Percentiles rank a stretch among this genome's conserved stretches.
Conservation (phyloP, 192 early-diverging fungal species). For the Geranomyces variabilis region DNA sequence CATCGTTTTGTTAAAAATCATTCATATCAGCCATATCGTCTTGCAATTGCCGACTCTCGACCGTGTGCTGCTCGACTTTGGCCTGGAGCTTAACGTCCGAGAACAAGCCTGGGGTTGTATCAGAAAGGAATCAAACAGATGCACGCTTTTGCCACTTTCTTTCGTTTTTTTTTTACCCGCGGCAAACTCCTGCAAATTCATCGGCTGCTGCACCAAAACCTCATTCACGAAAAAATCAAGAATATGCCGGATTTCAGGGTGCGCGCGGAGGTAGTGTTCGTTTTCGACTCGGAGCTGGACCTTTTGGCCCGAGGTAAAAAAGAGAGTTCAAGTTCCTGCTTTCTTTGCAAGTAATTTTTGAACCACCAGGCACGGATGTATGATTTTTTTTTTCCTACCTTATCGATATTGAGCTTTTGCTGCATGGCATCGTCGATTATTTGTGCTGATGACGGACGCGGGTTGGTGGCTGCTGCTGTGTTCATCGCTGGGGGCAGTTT, state of each 20-base stretch:
- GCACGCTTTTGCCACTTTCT: not conserved
- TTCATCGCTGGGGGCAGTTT: not conserved
- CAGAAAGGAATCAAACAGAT: not conserved
- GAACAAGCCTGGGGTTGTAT: conserved; percentile 30
- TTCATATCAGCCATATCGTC: not conserved
- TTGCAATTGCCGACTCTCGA: conserved; percentile 6
- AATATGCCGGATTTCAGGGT: conserved; percentile 55
- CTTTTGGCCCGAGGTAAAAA: conserved; percentile 11
- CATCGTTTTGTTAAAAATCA: not conserved
- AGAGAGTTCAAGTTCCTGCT: no score
- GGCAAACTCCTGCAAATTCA: conserved; percentile 43
- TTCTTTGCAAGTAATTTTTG: not conserved
- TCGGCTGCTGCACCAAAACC: conserved; percentile 46
- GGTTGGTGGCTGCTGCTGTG: not conserved
- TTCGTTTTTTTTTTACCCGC: conserved; percentile 16
- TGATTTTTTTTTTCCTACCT: no score
- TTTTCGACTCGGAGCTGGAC: conserved; percentile 51
- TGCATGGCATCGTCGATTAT: conserved; percentile 31
- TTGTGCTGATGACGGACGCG: conserved; percentile 18
- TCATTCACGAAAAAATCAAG: conserved; percentile 46
- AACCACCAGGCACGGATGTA: not conserved
- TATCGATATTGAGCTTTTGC: conserved; percentile 29
- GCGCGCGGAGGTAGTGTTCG: conserved; percentile 51
- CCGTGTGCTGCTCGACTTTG: conserved; percentile 32
- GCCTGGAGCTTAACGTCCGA: conserved; percentile 32